Evolutionary conservation across 2,329 filamentous ascomycete species (phyloP), one percentile per base, ranked within the genome.

Genomic region (Fusarium lyarnte): DNA sequence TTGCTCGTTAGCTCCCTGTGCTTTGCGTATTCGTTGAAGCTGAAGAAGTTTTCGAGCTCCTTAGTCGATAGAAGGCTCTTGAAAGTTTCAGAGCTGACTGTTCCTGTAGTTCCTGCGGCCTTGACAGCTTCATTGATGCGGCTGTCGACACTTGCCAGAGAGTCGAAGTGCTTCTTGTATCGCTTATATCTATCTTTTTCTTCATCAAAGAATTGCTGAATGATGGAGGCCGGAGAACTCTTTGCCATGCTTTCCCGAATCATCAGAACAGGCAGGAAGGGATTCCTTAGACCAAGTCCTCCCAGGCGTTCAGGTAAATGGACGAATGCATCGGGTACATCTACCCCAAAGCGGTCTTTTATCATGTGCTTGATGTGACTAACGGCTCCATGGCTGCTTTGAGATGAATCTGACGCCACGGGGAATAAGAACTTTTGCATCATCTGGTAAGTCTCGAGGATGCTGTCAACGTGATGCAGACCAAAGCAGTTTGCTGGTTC

Each of bases 401-500:
- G 6, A 19, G 11, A 2, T 12, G 36, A 42, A 7, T n/a, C n/a
- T 11, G 14, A 7, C 8, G n/a, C 23, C 8, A n/a, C 47, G 6
- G 49, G 36, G 14, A 60, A 60, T 8, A 60, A 6, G 47, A 60
- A 60, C 4, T 19, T 2, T 2, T 60, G 58, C 58, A 60, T 60
- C 36, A 35, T 41, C 29, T 55, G 47, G 4, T 60, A 60, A 0
- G 58, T 60, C 14, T 60, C 58, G 4, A 60, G 11, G 5, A 60
- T 60, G 13, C 58, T 60, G 2, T 60, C 58, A 3, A 60, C 47
- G 13, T 60, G 58, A 3, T 42, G 58, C 2, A 60, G 27, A 1
- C 58, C 58, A 55, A 60, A 60, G 0, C 58, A 60, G 23, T 60
- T 46, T 8, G 58, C 58, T 8, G 58, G 58, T 27, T 60, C 58